A percentile compares a stretch with the other conserved stretches of the same genome.
These are phyloP conservation scores for Ciborinia camelliae DNA, from an alignment of 2,329 filamentous ascomycete genomes.

Conservation along the genomic window DNA sequence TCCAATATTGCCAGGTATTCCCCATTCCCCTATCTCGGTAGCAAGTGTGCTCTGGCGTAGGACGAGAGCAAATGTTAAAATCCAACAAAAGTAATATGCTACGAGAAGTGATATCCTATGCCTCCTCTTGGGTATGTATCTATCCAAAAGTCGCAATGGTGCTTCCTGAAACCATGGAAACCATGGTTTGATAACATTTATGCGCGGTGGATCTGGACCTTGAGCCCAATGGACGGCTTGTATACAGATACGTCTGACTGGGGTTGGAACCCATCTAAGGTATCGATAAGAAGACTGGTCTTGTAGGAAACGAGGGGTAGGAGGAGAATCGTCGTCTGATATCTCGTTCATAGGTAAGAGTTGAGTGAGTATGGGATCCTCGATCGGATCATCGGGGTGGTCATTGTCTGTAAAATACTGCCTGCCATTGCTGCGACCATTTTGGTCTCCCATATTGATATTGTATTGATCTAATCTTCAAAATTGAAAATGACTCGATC, in stretches of 20 bases:
- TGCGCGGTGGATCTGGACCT: conserved; percentile 53
- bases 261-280: conserved; percentile 58
- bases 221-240: conserved; percentile 49
- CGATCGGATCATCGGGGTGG: conserved; percentile 37
- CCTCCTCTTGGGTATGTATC: conserved; percentile 55
- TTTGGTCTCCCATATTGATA: conserved; percentile 19
- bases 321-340: conserved; percentile 43
- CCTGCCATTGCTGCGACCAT: conserved; percentile 27
- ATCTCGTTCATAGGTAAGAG: conserved; percentile 44
- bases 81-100: conserved; percentile 62
- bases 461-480: not conserved
- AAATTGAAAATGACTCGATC: not conserved
- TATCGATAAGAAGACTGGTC: conserved; percentile 46
- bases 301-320: conserved; percentile 59
- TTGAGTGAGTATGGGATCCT: conserved; percentile 29
- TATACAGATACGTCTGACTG: conserved; percentile 47
- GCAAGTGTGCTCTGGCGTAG: conserved; percentile 59
- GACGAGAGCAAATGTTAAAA: conserved; percentile 65
- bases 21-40: conserved; percentile 64
- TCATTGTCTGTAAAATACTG: conserved; percentile 26
- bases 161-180: conserved; percentile 65
- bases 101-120: conserved; percentile 59
- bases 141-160: conserved; percentile 61
- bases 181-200: conserved; percentile 54
- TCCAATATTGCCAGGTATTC: conserved; percentile 59